Conservation (phyloP, 1,284 basidiomycete species). For the Mycosarcoma maydis region DNA sequence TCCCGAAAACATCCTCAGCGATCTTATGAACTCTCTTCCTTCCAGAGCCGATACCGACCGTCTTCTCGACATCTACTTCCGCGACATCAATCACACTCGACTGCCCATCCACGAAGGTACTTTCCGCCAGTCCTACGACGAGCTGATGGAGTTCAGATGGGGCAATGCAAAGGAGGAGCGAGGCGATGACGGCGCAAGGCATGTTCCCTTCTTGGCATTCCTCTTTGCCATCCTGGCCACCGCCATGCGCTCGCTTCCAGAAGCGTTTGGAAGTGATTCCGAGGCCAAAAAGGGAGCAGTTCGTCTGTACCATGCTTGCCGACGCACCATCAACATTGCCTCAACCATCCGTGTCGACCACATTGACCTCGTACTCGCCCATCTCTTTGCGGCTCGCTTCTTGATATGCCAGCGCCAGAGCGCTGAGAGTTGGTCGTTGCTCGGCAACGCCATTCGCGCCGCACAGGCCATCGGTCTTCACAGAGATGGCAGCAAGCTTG, state of each 20-base stretch:
- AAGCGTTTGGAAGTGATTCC: slow-evolving; percentile 69
- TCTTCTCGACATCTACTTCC: slow-evolving; percentile 61
- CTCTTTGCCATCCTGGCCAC: slow-evolving; percentile 94
- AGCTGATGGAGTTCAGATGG: slow-evolving; percentile 73
- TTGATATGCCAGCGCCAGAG: slow-evolving; percentile 86
- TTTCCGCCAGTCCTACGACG: slow-evolving; percentile 82
- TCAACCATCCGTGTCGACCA: slow-evolving; percentile 61
- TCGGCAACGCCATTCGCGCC: slow-evolving; percentile 89
- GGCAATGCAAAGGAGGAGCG: slow-evolving; percentile 50
- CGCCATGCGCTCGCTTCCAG: slow-evolving; percentile 83
- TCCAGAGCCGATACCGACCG: slow-evolving; percentile 48
- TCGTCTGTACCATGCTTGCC: slow-evolving; percentile 74
- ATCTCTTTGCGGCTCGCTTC: slow-evolving; percentile 77
- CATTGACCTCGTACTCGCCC: slow-evolving; percentile 61
- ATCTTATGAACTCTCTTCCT: slow-evolving; percentile 60
- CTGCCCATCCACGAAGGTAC: slow-evolving; percentile 89
- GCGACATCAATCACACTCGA: slow-evolving; percentile 86
- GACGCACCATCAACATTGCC: slow-evolving; percentile 56
- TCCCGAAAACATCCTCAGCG: slow-evolving; percentile 50
- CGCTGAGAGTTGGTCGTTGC: slow-evolving; percentile 93
- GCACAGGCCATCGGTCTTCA: slow-evolving; percentile 93
- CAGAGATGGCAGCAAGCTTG: slow-evolving; percentile 80
- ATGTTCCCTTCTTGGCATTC: slow-evolving; percentile 86
- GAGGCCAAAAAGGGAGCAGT: slow-evolving; percentile 57
- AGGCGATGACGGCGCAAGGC: slow-evolving; percentile 73